Conservation (phyloP, 805 yeast species). For the Cyberlindnera mississippiensis region DNA sequence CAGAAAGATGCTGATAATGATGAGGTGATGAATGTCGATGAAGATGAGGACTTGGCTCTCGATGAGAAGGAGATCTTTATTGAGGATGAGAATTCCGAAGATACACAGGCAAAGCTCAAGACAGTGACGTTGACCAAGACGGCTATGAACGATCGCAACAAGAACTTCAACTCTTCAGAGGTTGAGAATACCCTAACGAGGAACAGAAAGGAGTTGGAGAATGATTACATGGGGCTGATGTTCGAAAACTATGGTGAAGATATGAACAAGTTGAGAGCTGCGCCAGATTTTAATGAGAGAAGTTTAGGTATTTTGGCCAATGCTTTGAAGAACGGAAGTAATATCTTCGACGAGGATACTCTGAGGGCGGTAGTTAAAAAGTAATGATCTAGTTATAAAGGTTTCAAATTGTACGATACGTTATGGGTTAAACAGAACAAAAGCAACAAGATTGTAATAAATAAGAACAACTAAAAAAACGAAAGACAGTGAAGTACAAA, state of each 20-base stretch:
- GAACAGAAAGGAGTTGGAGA: constrained; percentile 39
- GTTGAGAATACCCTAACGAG: constrained; percentile 29
- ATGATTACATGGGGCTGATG: constrained; percentile 50
- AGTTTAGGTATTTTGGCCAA: constrained; percentile 37
- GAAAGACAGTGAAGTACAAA: neutral
- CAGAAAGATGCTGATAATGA: constrained; percentile 4
- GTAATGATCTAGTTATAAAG: constrained; percentile 1
- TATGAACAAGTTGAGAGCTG: constrained; percentile 37
- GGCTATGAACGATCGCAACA: constrained; percentile 28
- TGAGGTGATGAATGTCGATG: constrained; percentile 8
- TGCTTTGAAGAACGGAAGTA: constrained; percentile 22
- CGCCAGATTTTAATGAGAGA: constrained; percentile 58
- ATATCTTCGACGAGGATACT: constrained; percentile 23
- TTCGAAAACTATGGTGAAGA: constrained; percentile 52
- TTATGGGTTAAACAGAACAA: neutral
- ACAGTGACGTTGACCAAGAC: constrained; percentile 31
- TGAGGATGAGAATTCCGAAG: constrained; percentile 14
- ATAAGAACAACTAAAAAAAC: neutral
- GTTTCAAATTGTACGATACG: neutral
- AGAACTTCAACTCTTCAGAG: constrained; percentile 30
- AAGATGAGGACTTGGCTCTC: constrained; percentile 26
- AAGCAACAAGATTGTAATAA: neutral
- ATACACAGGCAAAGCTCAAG: constrained; percentile 18
- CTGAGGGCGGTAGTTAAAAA: constrained; percentile 20
- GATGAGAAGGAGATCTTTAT: constrained; percentile 31